These are phyloP conservation scores for Pleurotus eryngii DNA, from an alignment of 768 basidiomycete species.

Conservation along the genomic window DNA sequence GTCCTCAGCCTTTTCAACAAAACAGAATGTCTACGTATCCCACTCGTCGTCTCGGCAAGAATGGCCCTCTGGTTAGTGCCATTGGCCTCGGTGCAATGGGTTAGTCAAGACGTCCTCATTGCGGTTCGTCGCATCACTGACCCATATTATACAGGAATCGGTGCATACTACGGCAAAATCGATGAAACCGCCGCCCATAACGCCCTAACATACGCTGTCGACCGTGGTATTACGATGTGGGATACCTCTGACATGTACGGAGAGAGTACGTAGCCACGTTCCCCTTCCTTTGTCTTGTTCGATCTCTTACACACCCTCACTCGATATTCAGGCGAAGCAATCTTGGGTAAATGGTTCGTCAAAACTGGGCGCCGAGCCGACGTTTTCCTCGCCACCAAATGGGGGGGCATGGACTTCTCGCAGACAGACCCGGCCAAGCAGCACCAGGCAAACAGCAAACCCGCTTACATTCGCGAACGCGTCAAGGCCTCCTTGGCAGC, in stretches of 20 bases:
- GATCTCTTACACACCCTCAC: too few species aligned
- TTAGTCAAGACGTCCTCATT: not conserved
- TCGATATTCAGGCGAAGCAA: conserved; percentile 13
- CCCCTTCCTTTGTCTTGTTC: not conserved
- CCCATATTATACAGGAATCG: conserved; percentile 13
- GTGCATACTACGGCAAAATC: conserved; percentile 20
- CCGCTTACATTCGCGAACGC: conserved; percentile 13
- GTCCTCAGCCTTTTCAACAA: too few species aligned
- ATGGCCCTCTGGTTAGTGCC: conserved; percentile 24
- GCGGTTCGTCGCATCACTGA: not conserved
- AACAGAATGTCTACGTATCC: conserved; percentile 10
- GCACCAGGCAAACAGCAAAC: conserved; percentile 13
- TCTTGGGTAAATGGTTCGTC: conserved; percentile 22
- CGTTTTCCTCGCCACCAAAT: conserved; percentile 25
- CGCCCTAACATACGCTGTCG: conserved; percentile 18
- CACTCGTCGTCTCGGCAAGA: conserved; percentile 20
- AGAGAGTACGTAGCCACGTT: conserved; percentile 5
- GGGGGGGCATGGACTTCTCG: conserved; percentile 18
- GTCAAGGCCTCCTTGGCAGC: conserved; percentile 14
- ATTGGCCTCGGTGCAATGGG: conserved; percentile 26
- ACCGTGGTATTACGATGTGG: conserved; percentile 21
- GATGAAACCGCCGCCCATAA: conserved; percentile 15
- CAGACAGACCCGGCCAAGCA: not conserved
- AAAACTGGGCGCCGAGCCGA: conserved; percentile 19
- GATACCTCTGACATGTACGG: conserved; percentile 21